These are phyloP conservation scores for Nepenthes alata DNA, from an alignment of 179 eudicot genomes.

Conservation along the genomic window DNA sequence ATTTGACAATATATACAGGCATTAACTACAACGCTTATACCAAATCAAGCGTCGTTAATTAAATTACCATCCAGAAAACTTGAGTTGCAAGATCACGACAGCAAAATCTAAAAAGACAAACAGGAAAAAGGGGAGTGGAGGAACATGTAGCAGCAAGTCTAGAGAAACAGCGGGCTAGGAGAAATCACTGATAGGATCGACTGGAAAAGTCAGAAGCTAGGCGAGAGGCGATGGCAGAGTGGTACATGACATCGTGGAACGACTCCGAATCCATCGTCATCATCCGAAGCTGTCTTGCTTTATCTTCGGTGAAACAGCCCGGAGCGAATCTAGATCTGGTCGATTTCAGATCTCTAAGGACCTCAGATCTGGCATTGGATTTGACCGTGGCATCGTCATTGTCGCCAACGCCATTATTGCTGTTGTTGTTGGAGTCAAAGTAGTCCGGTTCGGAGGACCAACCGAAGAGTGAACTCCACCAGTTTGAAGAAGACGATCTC, in stretches of 20 bases:
- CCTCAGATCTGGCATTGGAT: slow-evolving; percentile 2
- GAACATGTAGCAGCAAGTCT: too few relatives aligned
- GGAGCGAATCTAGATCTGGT: slow-evolving; percentile 19
- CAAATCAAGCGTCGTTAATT: too few relatives aligned
- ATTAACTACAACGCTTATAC: too few relatives aligned
- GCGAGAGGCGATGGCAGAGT: slow-evolving; percentile 63
- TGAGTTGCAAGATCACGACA: too few relatives aligned
- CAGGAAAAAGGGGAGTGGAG: too few relatives aligned
- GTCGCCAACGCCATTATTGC: neutral
- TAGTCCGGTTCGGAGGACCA: slow-evolving; percentile 45
- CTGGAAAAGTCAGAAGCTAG: slow-evolving; percentile 26
- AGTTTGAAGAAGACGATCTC: slow-evolving; percentile 7
- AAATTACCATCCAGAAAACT: too few relatives aligned
- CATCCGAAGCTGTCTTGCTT: slow-evolving; percentile 42
- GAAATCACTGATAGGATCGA: slow-evolving; percentile 1
- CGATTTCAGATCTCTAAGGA: slow-evolving; percentile 1
- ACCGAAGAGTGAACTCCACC: slow-evolving; percentile 55
- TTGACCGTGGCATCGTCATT: neutral
- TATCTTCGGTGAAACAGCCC: slow-evolving; percentile 57
- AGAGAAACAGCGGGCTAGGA: too few relatives aligned
- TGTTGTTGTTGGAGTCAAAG: slow-evolving; percentile 14
- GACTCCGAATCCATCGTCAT: slow-evolving; percentile 39
- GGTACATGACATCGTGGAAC: slow-evolving; percentile 65
- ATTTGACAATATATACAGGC: too few relatives aligned
- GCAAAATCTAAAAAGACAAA: too few relatives aligned